phyloP scores from a whole-genome alignment of 2,329 filamentous ascomycete genomes.

The Cladosporium colombiae region DNA sequence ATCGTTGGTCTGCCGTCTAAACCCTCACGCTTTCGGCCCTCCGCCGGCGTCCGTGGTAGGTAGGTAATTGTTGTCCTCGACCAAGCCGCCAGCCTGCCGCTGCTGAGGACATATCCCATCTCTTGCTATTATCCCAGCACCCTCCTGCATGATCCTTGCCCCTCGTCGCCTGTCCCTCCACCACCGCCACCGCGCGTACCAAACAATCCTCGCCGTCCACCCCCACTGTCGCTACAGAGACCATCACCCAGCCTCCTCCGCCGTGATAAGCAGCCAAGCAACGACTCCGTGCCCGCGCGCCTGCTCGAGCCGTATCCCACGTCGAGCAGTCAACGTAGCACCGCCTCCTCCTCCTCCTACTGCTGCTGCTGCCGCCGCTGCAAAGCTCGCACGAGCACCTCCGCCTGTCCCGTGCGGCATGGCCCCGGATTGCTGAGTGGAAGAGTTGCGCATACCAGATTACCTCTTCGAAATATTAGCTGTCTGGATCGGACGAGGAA shows the following conservation, averaged over 20 bases:
- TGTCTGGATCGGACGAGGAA: neutral
- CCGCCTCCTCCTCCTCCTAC: neutral
- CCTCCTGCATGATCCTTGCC: neutral
- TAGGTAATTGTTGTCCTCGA: neutral
- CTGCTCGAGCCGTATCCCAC: neutral
- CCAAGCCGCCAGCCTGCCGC: neutral
- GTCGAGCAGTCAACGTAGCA: neutral
- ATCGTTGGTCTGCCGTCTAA: constrained; percentile 5
- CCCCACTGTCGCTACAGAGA: constrained; percentile 19
- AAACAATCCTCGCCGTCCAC: neutral
- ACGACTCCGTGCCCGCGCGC: constrained; percentile 2
- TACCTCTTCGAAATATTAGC: constrained; percentile 6
- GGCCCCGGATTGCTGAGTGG: constrained; percentile 13
- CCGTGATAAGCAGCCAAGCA: constrained; percentile 9
- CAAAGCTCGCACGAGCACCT: constrained; percentile 11
- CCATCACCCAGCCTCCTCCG: constrained; percentile 9
- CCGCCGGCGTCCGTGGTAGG: constrained; percentile 6
- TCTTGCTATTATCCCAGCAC: neutral
- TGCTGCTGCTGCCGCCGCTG: neutral
- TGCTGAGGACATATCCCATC: constrained; percentile 6
- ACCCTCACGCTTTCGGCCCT: constrained; percentile 6
- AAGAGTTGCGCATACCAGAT: constrained; percentile 12
- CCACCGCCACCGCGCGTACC: neutral
- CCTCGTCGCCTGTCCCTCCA: neutral
- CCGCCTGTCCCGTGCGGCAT: constrained; percentile 17